phyloP scores from a whole-genome alignment of 306 rosid genomes.

The Acacia confusa region DNA sequence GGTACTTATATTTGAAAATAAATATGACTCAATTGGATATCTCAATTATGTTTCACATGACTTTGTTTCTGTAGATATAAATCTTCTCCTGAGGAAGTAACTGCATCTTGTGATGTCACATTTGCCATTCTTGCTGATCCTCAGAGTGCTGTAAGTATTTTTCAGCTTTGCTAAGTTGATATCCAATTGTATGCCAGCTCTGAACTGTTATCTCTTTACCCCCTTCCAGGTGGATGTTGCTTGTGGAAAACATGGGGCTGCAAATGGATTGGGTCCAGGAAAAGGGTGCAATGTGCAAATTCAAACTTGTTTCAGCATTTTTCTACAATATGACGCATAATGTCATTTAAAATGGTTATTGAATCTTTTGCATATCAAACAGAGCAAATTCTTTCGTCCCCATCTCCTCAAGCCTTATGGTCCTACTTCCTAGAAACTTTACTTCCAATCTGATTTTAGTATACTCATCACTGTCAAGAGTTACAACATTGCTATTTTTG shows the following conservation, averaged over 20 bases:
- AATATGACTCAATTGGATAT: slow-evolving; percentile 9
- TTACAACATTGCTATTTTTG: slow-evolving; percentile 8
- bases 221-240: slow-evolving; percentile 77
- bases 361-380: background rate
- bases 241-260: slow-evolving; percentile 78
- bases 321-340: slow-evolving; percentile 15
- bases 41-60: background rate
- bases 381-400: background rate
- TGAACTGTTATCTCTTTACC: slow-evolving; percentile 19
- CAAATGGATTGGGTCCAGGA: slow-evolving; percentile 74
- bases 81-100: slow-evolving; percentile 82
- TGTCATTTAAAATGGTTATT: slow-evolving; percentile 26
- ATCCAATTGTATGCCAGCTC: slow-evolving; percentile 13
- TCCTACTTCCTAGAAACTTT: background rate
- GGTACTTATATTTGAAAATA: slow-evolving; percentile 10
- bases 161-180: slow-evolving; percentile 11
- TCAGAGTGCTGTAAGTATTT: slow-evolving; percentile 83
- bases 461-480: background rate
- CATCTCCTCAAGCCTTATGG: background rate
- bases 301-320: slow-evolving; percentile 6
- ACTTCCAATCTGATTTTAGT: slow-evolving; percentile 13
- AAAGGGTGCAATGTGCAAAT: slow-evolving; percentile 66
- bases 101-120: slow-evolving; percentile 90
- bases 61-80: slow-evolving; percentile 61
- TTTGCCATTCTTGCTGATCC: slow-evolving; percentile 99